phyloP scores from a whole-genome alignment of 306 rosid species.

The Abrus precatorius region DNA sequence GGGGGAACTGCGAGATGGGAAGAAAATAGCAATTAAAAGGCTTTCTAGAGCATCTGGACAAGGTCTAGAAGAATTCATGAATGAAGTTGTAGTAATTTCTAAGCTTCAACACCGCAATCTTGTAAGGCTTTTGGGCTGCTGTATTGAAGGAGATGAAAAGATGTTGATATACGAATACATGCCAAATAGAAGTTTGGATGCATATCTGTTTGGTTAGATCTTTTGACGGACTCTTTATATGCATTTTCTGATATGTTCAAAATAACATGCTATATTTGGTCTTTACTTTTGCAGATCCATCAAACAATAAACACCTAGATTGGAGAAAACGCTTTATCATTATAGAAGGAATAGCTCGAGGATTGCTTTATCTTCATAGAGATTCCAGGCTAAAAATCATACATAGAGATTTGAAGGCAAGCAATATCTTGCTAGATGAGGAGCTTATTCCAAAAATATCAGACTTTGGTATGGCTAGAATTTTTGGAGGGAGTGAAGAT shows the following conservation, averaged over 20 bases:
- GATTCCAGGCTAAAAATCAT: constrained; percentile 1
- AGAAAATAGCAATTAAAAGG: constrained; percentile 53
- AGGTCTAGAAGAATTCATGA: constrained; percentile 53
- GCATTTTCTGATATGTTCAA: neutral
- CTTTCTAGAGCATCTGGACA: constrained; percentile 50
- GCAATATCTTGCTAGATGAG: constrained; percentile 15
- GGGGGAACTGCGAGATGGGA: constrained; percentile 45
- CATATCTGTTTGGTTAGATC: constrained; percentile 50
- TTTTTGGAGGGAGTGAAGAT: constrained; percentile 49
- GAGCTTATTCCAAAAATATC: constrained; percentile 13
- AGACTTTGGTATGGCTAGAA: constrained; percentile 46
- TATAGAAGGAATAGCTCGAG: constrained; percentile 13
- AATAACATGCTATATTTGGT: neutral
- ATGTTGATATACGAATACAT: constrained; percentile 52
- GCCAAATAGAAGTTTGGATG: constrained; percentile 50
- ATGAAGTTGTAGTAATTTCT: constrained; percentile 48
- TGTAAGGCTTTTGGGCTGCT: constrained; percentile 49
- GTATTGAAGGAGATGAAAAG: constrained; percentile 49
- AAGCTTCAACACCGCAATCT: constrained; percentile 57
- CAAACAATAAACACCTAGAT: neutral
- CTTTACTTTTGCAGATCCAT: constrained; percentile 18
- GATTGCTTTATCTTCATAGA: constrained; percentile 1
- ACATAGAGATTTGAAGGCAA: constrained; percentile 4
- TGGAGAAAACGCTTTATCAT: neutral
- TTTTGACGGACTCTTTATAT: neutral